These are phyloP conservation scores for Nidularia pulvinata DNA, from an alignment of 768 basidiomycete genomes.

Conservation along the genomic window DNA sequence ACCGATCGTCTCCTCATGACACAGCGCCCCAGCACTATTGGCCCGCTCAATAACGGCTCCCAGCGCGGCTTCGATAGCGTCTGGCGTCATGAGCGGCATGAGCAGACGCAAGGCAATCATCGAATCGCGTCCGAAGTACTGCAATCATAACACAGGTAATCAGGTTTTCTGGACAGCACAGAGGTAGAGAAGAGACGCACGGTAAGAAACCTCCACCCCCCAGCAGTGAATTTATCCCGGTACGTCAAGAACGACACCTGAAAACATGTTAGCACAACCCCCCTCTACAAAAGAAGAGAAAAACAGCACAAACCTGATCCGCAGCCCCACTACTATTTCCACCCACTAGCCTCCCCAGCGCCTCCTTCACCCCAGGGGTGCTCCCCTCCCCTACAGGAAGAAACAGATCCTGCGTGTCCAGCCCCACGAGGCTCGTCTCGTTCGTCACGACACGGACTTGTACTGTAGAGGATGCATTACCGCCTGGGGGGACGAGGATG, in stretches of 20 bases:
- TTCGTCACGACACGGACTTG: conserved; percentile 33
- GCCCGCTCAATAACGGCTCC: conserved; percentile 41
- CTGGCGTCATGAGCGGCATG: conserved; percentile 34
- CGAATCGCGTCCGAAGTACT: conserved; percentile 37
- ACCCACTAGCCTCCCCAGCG: conserved; percentile 22
- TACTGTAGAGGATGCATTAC: conserved; percentile 13
- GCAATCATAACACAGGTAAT: not conserved
- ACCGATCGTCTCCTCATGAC: conserved; percentile 42
- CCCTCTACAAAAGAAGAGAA: no score
- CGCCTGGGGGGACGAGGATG: conserved; percentile 21
- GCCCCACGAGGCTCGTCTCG: conserved; percentile 29
- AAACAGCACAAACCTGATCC: no score
- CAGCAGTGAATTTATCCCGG: conserved; percentile 35
- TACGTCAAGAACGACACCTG: conserved; percentile 37
- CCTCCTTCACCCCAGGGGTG: conserved; percentile 16
- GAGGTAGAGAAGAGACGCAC: conserved; percentile 8
- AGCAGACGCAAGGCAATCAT: conserved; percentile 39
- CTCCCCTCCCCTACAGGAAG: conserved; percentile 21
- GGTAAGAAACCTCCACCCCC: conserved; percentile 45
- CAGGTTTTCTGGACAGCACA: not conserved
- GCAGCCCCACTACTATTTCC: conserved; percentile 19
- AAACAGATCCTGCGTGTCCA: conserved; percentile 27
- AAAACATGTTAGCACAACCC: no score
- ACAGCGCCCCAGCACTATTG: conserved; percentile 37
- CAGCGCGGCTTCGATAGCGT: conserved; percentile 38